Base-by-base conservation (phyloP, 768 basidiomycete species). In the Lentinus tigrinus region DNA sequence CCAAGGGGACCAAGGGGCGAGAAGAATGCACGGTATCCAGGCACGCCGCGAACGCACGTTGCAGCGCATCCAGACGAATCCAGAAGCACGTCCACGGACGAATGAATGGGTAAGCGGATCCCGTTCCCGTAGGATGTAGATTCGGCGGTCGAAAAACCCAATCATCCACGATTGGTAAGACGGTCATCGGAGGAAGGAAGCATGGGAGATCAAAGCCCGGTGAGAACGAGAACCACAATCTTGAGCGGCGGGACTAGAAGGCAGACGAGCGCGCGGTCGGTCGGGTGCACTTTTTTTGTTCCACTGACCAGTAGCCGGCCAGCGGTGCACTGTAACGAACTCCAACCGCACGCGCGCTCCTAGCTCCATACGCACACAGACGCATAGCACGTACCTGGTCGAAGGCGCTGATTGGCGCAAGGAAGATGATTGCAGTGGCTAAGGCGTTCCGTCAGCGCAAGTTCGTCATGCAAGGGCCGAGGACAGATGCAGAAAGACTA, bases 351-450 rank as follows among this genome's bases (percentile, higher is more conserved):
- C 40, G n/a, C 17, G 21, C 40, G 3, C 14, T n/a, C 17, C 40
- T n/a, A 17, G 2, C 17, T n/a, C 8, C 40, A n/a, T 21, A 9
- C 23, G 8, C 13, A 24, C 8, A 6, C 2, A 19, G 28, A 42
- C 23, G 47, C 3, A 26, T 5, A 5, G 31, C 14, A 58, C 75
- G 61, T 67, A 85, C 88, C 82, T 93, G 90, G 77, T 93, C 90
- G 69, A 90, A 93, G 39, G 91, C 91, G 65, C 88, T 89, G 61
- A 93, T 87, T 39, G 91, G 91, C 50, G 89, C 91, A 49, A 93
- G 75, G 72, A 93, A 93, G 70, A 93, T 93, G 67, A 93, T 86
- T 31, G 91, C 90, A 43, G 88, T 86, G 4, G 89, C 89, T 91
- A 40, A 46, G 21, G 9, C 1, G 40, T 4, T 1, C 17, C n/a